phyloP scores from a whole-genome alignment of 2,329 filamentous ascomycete genomes.

The Botrytis sinoallii region DNA sequence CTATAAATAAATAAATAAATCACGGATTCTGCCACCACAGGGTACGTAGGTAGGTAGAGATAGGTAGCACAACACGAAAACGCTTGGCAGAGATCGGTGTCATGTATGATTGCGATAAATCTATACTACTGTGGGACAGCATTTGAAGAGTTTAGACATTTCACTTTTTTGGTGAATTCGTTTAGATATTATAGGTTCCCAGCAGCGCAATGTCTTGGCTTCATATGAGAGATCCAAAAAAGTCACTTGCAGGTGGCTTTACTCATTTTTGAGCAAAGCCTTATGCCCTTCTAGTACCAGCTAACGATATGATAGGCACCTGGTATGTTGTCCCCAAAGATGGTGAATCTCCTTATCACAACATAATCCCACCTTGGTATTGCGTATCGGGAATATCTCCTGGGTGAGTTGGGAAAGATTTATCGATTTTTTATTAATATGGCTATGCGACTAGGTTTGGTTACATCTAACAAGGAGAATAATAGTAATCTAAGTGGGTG shows the following conservation, averaged over 20 bases:
- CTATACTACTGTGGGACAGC: background rate
- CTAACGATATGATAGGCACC: background rate
- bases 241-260: background rate
- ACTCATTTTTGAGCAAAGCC: background rate
- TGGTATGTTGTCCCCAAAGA: background rate
- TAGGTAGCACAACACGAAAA: background rate
- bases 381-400: background rate
- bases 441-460: no score
- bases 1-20: no score
- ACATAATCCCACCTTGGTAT: background rate
- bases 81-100: background rate
- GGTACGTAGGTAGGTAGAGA: no score
- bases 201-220: no score
- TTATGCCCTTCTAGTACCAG: background rate
- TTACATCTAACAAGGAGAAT: no score
- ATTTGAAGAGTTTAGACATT: background rate
- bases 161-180: rapidly evolving
- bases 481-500: background rate
- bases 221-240: no score
- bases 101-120: background rate
- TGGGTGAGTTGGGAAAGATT: background rate
- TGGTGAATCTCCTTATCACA: background rate
- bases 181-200: background rate
- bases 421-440: background rate
- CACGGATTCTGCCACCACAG: no score